Percentiles rank a stretch among this genome's conserved stretches.
Evolutionary conservation across 345 rosid genomes (phyloP).

Genomic region (Murraya paniculata): DNA sequence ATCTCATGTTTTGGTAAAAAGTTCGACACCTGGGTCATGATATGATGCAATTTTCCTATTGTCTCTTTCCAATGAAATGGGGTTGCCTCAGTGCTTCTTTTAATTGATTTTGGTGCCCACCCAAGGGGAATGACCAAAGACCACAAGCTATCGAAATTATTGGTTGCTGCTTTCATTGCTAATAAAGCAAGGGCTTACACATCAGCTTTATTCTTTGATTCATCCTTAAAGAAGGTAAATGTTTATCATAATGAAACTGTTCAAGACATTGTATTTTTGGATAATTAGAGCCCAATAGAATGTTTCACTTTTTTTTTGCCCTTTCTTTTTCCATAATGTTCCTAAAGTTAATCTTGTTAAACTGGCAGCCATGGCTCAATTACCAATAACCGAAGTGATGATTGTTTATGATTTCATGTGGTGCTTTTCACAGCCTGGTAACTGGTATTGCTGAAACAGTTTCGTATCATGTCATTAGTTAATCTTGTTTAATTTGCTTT

Average conservation of each 20-base stretch:
- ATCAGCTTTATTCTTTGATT: background rate
- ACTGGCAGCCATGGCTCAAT: too few species aligned
- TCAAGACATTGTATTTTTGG: background rate
- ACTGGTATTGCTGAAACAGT: too few species aligned
- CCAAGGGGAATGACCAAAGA: conserved; percentile 1
- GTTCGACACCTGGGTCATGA: background rate
- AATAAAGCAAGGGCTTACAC: conserved; percentile 23
- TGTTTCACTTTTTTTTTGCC: background rate
- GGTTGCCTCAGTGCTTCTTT: background rate
- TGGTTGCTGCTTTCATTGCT: conserved; percentile 21
- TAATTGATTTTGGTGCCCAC: conserved; percentile 1
- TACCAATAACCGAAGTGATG: too few species aligned
- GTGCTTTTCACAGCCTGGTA: too few species aligned
- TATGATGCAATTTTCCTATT: background rate
- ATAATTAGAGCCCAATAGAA: conserved; percentile 8
- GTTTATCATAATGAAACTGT: background rate
- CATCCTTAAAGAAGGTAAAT: background rate
- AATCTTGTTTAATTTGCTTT: too few species aligned
- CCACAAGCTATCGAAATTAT: conserved; percentile 9
- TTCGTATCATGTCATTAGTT: too few species aligned
- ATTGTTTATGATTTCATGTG: too few species aligned
- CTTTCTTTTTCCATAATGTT: background rate
- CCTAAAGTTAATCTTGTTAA: too few species aligned
- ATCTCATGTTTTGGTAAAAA: background rate
- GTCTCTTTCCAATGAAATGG: conserved; percentile 10